Evolutionary conservation across 805 yeast genomes (phyloP).

Genomic region (Lipomyces oligophaga): DNA sequence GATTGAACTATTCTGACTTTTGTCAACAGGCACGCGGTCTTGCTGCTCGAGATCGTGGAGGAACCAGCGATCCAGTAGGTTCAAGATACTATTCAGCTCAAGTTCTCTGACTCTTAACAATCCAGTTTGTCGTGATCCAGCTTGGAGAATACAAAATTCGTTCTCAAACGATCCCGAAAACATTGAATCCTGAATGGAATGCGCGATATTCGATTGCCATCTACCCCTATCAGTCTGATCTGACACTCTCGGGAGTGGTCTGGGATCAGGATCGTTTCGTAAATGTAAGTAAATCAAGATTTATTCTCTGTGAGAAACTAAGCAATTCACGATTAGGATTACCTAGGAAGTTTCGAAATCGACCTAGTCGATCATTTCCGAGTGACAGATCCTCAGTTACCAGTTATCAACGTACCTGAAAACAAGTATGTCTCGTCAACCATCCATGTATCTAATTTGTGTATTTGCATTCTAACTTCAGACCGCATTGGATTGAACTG

Average conservation of each 20-base stretch:
- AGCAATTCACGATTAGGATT: constrained; percentile 20
- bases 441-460: background rate
- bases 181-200: constrained; percentile 73
- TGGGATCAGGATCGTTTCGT: constrained; percentile 34
- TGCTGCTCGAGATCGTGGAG: constrained; percentile 22
- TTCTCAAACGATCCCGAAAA: constrained; percentile 61
- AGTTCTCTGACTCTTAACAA: constrained; percentile 20
- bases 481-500: constrained; percentile 16
- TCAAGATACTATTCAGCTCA: background rate
- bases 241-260: constrained; percentile 25
- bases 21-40: constrained; percentile 21
- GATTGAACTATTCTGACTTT: background rate
- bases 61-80: constrained; percentile 27
- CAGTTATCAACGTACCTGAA: constrained; percentile 6
- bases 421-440: constrained; percentile 4
- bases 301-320: background rate
- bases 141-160: constrained; percentile 34
- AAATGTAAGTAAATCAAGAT: constrained; percentile 23
- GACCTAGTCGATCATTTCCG: constrained; percentile 16
- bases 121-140: constrained; percentile 31
- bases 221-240: constrained; percentile 12
- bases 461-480: background rate
- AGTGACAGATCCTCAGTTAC: background rate
- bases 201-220: constrained; percentile 55
- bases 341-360: constrained; percentile 25